Evolutionary conservation across 331 rosid genomes (phyloP), one percentile per base, ranked within the genome.

Genomic region (Acacia pycnantha): DNA sequence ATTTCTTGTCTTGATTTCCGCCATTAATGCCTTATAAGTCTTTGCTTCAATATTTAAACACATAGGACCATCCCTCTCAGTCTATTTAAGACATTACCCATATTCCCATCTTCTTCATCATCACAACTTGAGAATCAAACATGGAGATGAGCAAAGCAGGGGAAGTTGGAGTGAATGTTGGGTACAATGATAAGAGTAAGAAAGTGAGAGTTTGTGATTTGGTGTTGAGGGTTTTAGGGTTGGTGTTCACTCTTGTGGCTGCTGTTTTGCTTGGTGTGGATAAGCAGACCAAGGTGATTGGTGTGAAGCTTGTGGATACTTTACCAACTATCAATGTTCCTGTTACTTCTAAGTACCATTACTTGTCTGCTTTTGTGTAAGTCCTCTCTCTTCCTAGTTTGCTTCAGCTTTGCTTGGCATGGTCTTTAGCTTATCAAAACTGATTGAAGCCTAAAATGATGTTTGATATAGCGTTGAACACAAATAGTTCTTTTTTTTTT

Each of bases 301-400:
- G 29, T 56, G 27, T 56, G 27, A n/a, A 56, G 26, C 12, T 56
- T n/a, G 11, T 9, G 26, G 64, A 56, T 56, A n/a, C 64, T 56
- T 21, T 56, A 56, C 61, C 61, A 53, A 3, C 95, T 70, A 5
- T 94, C 18, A 4, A 85, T 78, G 58, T 89, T 84, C 76, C 93
- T 5, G 90, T 80, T 48, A 26, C 87, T 24, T 94, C 98, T 33
- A 89, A 92, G 78, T 94, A 92, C 94, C 88, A 81, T 54, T 84
- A 94, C 87, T 13, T 89, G 53, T 91, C 98, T 82, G 94, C 94
- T 26, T 81, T 82, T 64, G 74, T 76, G 98, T 94, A 85, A 82
- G 93, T 73, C 18, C 14, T 61, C 29, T 58, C 12, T 6, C 27
- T 8, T 10, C 14, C 13, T 19, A 0, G 0, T 9, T 12, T 53